phyloP scores from a whole-genome alignment of 768 basidiomycete genomes.

The Rubroboletus satanas region DNA sequence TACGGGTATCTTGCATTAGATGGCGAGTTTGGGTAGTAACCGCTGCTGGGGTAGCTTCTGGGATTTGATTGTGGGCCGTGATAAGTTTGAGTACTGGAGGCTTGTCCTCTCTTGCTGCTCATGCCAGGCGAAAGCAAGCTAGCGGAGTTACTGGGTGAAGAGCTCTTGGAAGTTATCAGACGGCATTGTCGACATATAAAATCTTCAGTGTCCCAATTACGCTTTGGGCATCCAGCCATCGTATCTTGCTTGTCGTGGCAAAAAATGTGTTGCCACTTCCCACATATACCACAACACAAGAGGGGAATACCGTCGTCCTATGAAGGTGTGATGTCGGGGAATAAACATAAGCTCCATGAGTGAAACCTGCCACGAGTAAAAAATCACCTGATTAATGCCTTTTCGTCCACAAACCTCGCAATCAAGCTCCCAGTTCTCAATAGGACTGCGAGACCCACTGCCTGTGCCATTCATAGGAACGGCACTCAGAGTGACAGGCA shows the following conservation, averaged over 20 bases:
- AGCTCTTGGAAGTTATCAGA: constrained; percentile 7
- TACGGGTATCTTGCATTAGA: constrained; percentile 22
- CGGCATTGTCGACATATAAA: constrained; percentile 70
- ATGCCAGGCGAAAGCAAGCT: constrained; percentile 5
- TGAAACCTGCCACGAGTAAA: constrained; percentile 19
- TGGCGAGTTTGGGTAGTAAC: constrained; percentile 14
- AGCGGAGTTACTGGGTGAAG: constrained; percentile 5
- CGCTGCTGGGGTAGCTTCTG: constrained; percentile 15
- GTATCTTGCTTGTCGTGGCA: constrained; percentile 78
- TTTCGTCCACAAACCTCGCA: constrained; percentile 79
- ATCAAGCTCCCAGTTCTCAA: constrained; percentile 79
- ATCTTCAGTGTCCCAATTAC: constrained; percentile 85
- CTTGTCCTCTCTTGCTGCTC: constrained; percentile 8
- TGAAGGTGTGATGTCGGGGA: constrained; percentile 6
- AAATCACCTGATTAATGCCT: constrained; percentile 69
- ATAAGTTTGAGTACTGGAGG: constrained; percentile 10
- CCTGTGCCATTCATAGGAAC: constrained; percentile 25
- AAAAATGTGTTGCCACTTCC: constrained; percentile 84
- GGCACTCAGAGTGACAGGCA: background rate
- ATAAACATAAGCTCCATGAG: background rate
- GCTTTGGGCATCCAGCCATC: constrained; percentile 55
- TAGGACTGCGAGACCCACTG: constrained; percentile 51
- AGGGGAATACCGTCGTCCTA: constrained; percentile 80
- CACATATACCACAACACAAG: constrained; percentile 78
- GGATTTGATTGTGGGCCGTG: constrained; percentile 11